phyloP scores from a whole-genome alignment of 257 asterid genomes.

The Nicotiana benthamiana region DNA sequence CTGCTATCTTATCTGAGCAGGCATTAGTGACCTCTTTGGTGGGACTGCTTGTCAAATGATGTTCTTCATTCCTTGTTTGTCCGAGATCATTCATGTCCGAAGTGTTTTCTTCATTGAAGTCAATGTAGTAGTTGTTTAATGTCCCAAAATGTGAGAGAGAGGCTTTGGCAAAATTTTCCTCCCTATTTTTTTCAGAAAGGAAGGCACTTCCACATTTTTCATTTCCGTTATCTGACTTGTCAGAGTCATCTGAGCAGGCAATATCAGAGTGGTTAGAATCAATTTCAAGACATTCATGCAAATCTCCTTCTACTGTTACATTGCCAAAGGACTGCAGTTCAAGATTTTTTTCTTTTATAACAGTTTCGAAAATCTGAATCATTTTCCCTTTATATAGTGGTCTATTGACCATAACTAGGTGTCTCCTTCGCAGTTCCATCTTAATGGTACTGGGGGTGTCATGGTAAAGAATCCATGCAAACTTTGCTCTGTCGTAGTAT shows the following conservation, averaged over 20 bases:
- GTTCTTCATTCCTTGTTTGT: conserved; percentile 15
- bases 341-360: conserved; percentile 29
- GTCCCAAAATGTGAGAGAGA: conserved; percentile 8
- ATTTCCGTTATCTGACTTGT: conserved; percentile 39
- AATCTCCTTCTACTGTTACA: conserved; percentile 26
- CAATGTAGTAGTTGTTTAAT: conserved; percentile 14
- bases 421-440: conserved; percentile 69
- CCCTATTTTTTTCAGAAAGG: conserved; percentile 12
- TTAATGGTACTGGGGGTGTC: conserved; percentile 56
- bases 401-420: conserved; percentile 55
- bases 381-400: conserved; percentile 77
- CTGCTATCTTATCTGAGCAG: conserved; percentile 16
- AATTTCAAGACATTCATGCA: conserved; percentile 49
- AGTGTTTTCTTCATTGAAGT: conserved; percentile 24
- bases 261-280: conserved; percentile 43
- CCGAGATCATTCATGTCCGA: conserved; percentile 12
- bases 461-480: conserved; percentile 73
- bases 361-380: conserved; percentile 58
- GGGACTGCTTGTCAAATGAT: not conserved
- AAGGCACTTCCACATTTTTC: conserved; percentile 3
- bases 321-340: conserved; percentile 23
- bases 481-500: conserved; percentile 41
- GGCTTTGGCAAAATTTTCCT: conserved; percentile 10
- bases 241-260: conserved; percentile 57
- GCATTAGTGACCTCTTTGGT: conserved; percentile 17